phyloP scores from a whole-genome alignment of 768 basidiomycete genomes.

The Pholiota molesta region DNA sequence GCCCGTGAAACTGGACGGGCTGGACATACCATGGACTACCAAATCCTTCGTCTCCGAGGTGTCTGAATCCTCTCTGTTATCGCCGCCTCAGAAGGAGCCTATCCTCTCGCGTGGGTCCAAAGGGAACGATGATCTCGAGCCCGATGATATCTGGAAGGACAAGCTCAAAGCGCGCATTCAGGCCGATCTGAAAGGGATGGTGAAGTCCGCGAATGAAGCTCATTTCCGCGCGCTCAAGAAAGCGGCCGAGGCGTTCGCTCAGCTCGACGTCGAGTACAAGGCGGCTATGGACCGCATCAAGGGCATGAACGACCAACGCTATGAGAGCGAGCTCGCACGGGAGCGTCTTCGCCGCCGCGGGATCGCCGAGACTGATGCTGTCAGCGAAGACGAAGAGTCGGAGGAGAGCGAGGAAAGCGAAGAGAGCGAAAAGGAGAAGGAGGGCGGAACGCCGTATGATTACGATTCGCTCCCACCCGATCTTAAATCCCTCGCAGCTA shows the following conservation, averaged over 20 bases:
- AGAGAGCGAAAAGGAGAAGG: constrained; percentile 3
- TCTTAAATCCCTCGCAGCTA: neutral
- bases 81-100: neutral
- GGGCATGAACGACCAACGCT: neutral
- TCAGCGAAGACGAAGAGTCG: neutral
- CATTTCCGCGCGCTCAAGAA: constrained; percentile 2
- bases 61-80: neutral
- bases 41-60: neutral
- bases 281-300: neutral
- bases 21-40: neutral
- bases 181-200: neutral
- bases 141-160: constrained; percentile 6
- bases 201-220: neutral
- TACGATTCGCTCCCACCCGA: neutral
- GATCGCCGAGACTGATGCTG: neutral
- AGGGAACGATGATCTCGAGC: constrained; percentile 1
- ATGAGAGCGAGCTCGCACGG: constrained; percentile 5
- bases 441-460: neutral
- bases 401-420: constrained; percentile 1
- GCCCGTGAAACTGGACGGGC: neutral
- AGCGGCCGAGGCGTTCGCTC: constrained; percentile 6
- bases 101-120: neutral
- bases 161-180: constrained; percentile 4
- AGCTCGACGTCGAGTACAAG: constrained; percentile 5
- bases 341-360: constrained; percentile 10